Percentiles rank a stretch among this genome's conserved stretches.
Conservation (phyloP, 495 filamentous ascomycete genomes). For the Penicillium antarcticum region DNA sequence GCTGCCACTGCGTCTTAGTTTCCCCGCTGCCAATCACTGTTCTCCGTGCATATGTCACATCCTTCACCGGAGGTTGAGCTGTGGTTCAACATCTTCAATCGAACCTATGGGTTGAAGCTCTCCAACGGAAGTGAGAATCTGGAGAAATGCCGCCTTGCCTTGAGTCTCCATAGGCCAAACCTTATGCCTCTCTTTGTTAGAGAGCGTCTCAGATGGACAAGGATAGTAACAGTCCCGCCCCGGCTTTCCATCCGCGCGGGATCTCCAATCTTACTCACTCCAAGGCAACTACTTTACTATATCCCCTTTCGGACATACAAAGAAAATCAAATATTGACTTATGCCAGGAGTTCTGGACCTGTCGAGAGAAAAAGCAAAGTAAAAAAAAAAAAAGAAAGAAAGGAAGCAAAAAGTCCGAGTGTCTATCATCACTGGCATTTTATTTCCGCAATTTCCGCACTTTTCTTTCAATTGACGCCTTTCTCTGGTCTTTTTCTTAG, state of each 20-base stretch:
- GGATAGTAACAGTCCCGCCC: too few relatives aligned
- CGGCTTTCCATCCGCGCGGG: too few relatives aligned
- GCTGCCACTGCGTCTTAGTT: background rate
- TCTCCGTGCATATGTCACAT: conserved; percentile 3
- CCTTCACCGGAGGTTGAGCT: background rate
- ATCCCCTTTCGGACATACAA: too few relatives aligned
- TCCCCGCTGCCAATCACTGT: background rate
- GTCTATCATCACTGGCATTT: background rate
- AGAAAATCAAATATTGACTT: too few relatives aligned
- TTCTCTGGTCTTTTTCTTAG: too few relatives aligned
- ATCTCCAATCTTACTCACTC: too few relatives aligned
- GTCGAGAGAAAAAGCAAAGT: background rate
- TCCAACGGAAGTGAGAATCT: background rate
- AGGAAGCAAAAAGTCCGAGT: background rate
- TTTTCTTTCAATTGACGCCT: too few relatives aligned
- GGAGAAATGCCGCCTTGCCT: conserved; percentile 3
- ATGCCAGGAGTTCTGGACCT: background rate
- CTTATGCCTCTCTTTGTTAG: background rate
- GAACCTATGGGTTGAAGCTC: background rate
- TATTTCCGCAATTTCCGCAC: too few relatives aligned
- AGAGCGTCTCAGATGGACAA: too few relatives aligned
- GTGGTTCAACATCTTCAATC: background rate
- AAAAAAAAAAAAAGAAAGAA: background rate
- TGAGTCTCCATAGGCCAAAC: background rate
- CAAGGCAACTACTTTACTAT: too few relatives aligned